phyloP scores from a whole-genome alignment of 495 filamentous ascomycete species.

The Cladorrhinum samala region DNA sequence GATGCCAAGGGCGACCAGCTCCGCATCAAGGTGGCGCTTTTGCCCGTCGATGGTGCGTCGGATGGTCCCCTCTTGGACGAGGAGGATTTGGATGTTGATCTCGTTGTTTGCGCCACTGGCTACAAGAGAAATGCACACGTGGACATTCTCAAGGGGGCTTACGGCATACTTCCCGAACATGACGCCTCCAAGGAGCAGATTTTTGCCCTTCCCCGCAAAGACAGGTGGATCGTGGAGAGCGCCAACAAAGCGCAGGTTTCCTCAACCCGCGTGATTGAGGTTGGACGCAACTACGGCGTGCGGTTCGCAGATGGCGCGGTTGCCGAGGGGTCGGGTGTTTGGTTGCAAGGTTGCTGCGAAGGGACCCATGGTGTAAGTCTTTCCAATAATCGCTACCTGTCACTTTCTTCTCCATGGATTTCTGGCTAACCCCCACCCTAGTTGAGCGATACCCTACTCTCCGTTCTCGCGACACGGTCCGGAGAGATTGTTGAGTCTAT shows the following conservation, averaged over 20 bases:
- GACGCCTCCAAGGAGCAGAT: not conserved
- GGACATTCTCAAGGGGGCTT: conserved; percentile 61
- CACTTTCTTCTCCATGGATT: not conserved
- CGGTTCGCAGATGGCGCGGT: conserved; percentile 60
- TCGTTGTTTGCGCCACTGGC: conserved; percentile 80
- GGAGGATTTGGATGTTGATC: conserved; percentile 65
- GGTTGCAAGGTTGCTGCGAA: conserved; percentile 94
- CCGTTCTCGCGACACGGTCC: conserved; percentile 63
- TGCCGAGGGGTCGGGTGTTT: conserved; percentile 64
- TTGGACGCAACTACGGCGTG: conserved; percentile 66
- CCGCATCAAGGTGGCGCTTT: conserved; percentile 37
- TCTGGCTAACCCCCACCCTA: conserved; percentile 20
- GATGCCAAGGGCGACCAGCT: conserved; percentile 41
- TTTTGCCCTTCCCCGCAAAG: conserved; percentile 7
- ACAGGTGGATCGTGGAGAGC: conserved; percentile 30
- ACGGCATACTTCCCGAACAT: conserved; percentile 53
- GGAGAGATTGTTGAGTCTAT: conserved; percentile 72
- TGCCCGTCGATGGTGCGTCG: conserved; percentile 23
- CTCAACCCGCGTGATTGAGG: conserved; percentile 24
- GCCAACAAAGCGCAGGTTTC: conserved; percentile 3
- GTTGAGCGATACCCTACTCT: conserved; percentile 72
- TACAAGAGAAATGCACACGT: conserved; percentile 77
- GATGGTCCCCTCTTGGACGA: conserved; percentile 33
- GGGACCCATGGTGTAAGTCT: conserved; percentile 77
- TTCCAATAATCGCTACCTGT: not conserved